Evolutionary conservation across 306 rosid species (phyloP), one percentile per base, ranked within the genome.

Genomic region (Cucurbita moschata): DNA sequence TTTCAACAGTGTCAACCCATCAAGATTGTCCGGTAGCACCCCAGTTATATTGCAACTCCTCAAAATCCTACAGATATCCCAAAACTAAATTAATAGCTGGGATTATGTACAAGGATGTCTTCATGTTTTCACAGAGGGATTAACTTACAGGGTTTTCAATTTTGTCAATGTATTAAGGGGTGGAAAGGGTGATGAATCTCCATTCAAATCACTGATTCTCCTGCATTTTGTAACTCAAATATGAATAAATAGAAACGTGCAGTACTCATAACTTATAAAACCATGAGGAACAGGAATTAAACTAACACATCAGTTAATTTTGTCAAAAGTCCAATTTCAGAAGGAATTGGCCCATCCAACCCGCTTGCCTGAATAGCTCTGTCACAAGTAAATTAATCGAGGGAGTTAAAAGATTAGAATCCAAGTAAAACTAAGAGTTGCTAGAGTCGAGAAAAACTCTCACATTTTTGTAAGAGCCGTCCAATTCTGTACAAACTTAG

Each of bases 1-100:
- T 78, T 57, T 72, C 76, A 90, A 79, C 1, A 1, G 63, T 3
- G 26, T 52, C 58, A 90, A 57, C 5, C 72, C 12, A 51, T 75
- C 85, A 5, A 90, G 83, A 78, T 75, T 81, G n/a, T 0, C 4
- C 1, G 88, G 87, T 54, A 89, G 77, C 7, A 44, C 13, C 75
- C 96, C 98, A 39, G 37, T 73, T 40, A 92, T 82, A 66, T 87
- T 86, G 91, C 98, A 92, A 81, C 71, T 88, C 80, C 89, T 84
- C 73, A 88, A 16, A 69, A 89, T 66, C 82, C 98, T 92, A 81
- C 1, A 7, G 67, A 74, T 70, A 5, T 6, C 35, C 16, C 74
- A 49, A 46, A 19, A 81, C 15, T 81, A 5, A 52, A 4, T n/a
- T 4, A 47, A 49, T 53, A 52, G 13, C 44, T 4, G 57, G 19